A percentile compares a stretch with the other conserved stretches of the same genome.
Conservation (phyloP, 139 green algal species). For the Klebsormidium nitens region DNA sequence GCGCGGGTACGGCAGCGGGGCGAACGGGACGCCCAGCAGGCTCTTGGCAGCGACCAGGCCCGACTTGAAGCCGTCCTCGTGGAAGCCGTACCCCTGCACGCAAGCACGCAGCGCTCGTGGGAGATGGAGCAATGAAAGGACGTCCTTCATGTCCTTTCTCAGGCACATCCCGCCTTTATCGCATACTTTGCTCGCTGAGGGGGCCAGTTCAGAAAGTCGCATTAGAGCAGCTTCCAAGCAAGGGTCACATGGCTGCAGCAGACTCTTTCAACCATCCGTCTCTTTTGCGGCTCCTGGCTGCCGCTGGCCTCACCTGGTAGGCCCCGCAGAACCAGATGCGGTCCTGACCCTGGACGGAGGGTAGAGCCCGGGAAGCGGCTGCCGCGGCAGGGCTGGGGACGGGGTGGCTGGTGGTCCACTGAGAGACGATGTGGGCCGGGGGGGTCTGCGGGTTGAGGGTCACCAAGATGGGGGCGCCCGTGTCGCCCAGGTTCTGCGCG, state of each 20-base stretch:
- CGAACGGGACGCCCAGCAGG: background rate
- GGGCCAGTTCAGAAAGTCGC: no score
- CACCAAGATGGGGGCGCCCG: constrained; percentile 71
- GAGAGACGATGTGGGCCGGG: constrained; percentile 4
- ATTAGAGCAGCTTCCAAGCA: no score
- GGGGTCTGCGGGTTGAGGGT: constrained; percentile 83
- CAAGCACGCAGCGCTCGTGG: constrained; percentile 74
- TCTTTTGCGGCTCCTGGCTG: no score
- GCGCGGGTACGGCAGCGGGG: background rate
- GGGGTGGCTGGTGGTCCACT: constrained; percentile 12
- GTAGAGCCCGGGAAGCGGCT: constrained; percentile 14
- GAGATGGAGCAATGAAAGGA: no score
- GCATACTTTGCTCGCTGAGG: no score
- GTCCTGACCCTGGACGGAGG: constrained; percentile 11
- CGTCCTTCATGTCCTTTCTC: no score
- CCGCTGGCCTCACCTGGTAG: constrained; percentile 20
- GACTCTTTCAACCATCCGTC: no score
- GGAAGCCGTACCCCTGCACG: constrained; percentile 93
- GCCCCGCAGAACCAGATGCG: constrained; percentile 17
- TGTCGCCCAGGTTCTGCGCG: constrained; percentile 54
- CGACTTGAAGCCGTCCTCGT: constrained; percentile 86
- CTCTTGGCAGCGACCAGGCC: background rate
- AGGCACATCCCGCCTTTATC: no score
- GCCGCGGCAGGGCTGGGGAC: constrained; percentile 23
- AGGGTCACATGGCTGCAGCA: no score